Percentiles rank a stretch among this genome's conserved stretches.
Conservation (phyloP, 352 stramenopile species). For the Globisporangium lucens region DNA sequence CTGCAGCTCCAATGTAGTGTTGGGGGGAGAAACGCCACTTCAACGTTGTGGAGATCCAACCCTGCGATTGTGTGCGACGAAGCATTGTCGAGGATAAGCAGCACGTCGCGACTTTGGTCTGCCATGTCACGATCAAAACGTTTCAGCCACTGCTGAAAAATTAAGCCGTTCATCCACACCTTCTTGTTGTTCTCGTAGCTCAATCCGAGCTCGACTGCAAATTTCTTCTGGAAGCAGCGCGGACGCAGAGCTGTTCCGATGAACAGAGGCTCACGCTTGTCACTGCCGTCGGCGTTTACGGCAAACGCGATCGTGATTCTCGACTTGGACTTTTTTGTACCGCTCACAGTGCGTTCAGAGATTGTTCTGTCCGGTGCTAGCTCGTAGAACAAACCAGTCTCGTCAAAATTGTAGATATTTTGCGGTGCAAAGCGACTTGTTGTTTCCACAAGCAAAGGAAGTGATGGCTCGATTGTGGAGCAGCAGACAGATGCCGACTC, state of each 20-base stretch:
- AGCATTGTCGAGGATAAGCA: constrained; percentile 21
- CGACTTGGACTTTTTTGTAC: constrained; percentile 1
- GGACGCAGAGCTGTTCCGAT: constrained; percentile 15
- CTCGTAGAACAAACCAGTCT: not conserved
- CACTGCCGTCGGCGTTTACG: constrained; percentile 17
- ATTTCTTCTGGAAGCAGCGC: constrained; percentile 15
- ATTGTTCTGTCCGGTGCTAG: not conserved
- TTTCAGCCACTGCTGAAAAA: constrained; percentile 24
- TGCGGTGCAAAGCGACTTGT: not conserved
- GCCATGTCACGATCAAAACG: constrained; percentile 20
- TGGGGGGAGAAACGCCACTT: constrained; percentile 13
- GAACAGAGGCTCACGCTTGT: constrained; percentile 21
- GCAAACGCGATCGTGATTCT: constrained; percentile 17
- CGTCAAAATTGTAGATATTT: not conserved
- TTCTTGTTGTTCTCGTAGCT: constrained; percentile 23
- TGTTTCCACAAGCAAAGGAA: not conserved
- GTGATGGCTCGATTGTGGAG: not conserved
- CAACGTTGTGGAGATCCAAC: constrained; percentile 20
- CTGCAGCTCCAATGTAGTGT: constrained; percentile 18
- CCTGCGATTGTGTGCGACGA: constrained; percentile 18
- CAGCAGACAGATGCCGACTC: too few relatives aligned
- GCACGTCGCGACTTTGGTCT: constrained; percentile 12
- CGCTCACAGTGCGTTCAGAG: not conserved
- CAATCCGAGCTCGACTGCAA: constrained; percentile 21
- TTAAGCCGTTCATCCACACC: constrained; percentile 17